Evolutionary conservation across 1,284 basidiomycete genomes (phyloP).

Genomic region (Ceratobasidium sp.): DNA sequence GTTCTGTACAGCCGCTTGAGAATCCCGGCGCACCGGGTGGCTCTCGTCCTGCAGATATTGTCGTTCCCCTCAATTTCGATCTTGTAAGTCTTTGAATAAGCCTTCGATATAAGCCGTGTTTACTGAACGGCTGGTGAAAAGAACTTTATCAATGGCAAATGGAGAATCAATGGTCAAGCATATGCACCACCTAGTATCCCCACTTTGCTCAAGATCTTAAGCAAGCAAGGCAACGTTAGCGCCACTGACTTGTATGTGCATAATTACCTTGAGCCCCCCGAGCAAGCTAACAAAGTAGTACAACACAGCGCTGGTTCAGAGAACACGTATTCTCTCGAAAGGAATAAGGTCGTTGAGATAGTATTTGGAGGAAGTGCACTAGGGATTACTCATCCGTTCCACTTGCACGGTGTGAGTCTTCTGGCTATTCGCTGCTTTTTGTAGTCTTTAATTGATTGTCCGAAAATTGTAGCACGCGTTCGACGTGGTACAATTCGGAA

Average conservation of each 20-base stretch:
- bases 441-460: background rate
- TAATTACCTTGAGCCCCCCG: background rate
- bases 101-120: too few species aligned
- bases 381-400: slow-evolving; percentile 54
- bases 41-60: slow-evolving; percentile 55
- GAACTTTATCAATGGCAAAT: slow-evolving; percentile 32
- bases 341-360: slow-evolving; percentile 41
- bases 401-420: slow-evolving; percentile 56
- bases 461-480: slow-evolving; percentile 55
- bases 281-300: background rate
- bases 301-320: slow-evolving; percentile 8
- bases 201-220: slow-evolving; percentile 38
- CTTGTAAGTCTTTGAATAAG: slow-evolving; percentile 19
- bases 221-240: slow-evolving; percentile 1
- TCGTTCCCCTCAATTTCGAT: slow-evolving; percentile 54
- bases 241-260: slow-evolving; percentile 30
- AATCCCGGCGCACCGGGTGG: slow-evolving; percentile 60
- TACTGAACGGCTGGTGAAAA: background rate
- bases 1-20: slow-evolving; percentile 51
- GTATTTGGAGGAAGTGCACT: background rate
- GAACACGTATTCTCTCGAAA: slow-evolving; percentile 14
- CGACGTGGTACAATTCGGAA: slow-evolving; percentile 57
- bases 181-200: slow-evolving; percentile 17
- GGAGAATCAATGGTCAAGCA: slow-evolving; percentile 25
- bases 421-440: background rate